A percentile compares a stretch with the other conserved stretches of the same genome.
phyloP scores from a whole-genome alignment of 345 rosid species.

The Zanthoxylum bungeanum region DNA sequence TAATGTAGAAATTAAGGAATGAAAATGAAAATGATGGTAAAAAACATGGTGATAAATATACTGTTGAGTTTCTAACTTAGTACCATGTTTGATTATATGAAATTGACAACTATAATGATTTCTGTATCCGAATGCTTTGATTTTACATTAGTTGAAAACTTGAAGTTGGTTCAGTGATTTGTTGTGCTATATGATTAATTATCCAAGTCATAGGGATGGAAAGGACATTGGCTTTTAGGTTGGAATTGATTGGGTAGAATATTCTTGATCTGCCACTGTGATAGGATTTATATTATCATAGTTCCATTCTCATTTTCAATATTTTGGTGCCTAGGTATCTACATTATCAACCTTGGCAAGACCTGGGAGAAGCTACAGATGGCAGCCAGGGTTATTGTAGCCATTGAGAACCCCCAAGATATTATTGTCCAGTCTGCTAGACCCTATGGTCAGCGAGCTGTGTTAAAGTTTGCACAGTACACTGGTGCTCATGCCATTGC shows the following conservation, averaged over 20 bases:
- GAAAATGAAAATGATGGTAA: background rate
- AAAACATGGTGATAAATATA: too few relatives aligned
- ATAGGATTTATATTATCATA: too few relatives aligned
- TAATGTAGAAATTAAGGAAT: background rate
- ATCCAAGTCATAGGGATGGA: background rate
- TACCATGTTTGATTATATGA: too few relatives aligned
- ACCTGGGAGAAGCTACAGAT: slow-evolving; percentile 90
- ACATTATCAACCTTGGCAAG: slow-evolving; percentile 85
- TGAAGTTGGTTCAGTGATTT: background rate
- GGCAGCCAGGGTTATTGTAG: slow-evolving; percentile 88
- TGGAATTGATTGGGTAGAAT: background rate
- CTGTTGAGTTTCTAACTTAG: too few relatives aligned
- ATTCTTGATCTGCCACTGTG: too few relatives aligned
- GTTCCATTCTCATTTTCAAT: too few relatives aligned
- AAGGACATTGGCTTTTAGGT: background rate
- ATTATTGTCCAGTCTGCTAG: slow-evolving; percentile 96
- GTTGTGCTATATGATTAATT: background rate
- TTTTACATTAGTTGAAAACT: background rate
- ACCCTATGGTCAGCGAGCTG: slow-evolving; percentile 98
- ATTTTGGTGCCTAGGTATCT: slow-evolving; percentile 52
- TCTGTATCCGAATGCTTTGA: background rate
- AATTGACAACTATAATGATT: background rate
- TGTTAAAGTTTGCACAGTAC: slow-evolving; percentile 85
- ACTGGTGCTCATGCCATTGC: slow-evolving; percentile 98
- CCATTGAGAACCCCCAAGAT: slow-evolving; percentile 83